Evolutionary conservation across 2,329 filamentous ascomycete species (phyloP), one percentile per base, ranked within the genome.

Genomic region (Stenocarpella maydis): DNA sequence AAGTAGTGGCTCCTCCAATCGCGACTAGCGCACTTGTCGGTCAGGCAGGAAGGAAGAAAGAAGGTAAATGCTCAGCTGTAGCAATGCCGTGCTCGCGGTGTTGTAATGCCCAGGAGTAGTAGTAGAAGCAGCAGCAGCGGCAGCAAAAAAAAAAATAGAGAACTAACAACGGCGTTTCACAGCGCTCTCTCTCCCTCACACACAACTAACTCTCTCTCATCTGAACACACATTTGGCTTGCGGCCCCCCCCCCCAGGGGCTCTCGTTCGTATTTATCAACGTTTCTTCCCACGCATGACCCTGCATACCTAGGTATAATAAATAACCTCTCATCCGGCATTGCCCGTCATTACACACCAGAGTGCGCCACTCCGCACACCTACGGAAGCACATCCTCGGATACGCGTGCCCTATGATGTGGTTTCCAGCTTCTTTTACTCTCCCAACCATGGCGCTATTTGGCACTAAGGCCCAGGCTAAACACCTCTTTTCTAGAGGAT

Each of bases 1-100:
- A n/a, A n/a, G n/a, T n/a, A 5, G 34, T 50, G 34, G 43, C 37
- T 53, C 39, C 31, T 54, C 65, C 52, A 67, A 67, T 58, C 52
- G 64, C 54, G 52, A 41, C 26, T 67, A 37, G 41, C 41, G 41
- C 21, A 49, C 58, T 67, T 41, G 52, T 26, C 55, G 26, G 55
- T 28, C 21, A 31, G 24, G 37, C 37, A 45, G n/a, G 7, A 41
- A 7, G 34, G 28, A 3, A 15, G 47, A 21, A 31, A 4, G 31
- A n/a, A n/a, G n/a, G n/a, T n/a, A n/a, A n/a, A n/a, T n/a, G n/a
- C n/a, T n/a, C n/a, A n/a, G n/a, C n/a, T n/a, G n/a, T n/a, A n/a
- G n/a, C n/a, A n/a, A n/a, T n/a, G n/a, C n/a, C n/a, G n/a, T n/a
- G n/a, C n/a, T n/a, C 31, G 31, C 31, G 8, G 31, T 31, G 31